phyloP scores from a whole-genome alignment of 164 flowering plant genomes.

The Aristolochia contorta region DNA sequence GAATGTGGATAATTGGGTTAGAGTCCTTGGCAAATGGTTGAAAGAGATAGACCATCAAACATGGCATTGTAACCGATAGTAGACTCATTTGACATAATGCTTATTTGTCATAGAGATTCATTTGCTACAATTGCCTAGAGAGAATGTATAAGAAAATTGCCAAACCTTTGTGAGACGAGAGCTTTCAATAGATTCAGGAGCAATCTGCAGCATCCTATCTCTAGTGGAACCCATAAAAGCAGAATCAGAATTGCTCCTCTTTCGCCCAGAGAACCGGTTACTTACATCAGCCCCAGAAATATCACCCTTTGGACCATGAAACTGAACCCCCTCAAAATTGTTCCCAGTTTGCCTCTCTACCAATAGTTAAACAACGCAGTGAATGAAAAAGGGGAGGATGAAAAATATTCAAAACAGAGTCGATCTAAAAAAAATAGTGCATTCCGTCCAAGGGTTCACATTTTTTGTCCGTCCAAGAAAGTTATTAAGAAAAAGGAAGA shows the following conservation, averaged over 20 bases:
- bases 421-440: too few relatives aligned
- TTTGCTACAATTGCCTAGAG: background rate
- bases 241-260: conserved; percentile 67
- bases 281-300: conserved; percentile 45
- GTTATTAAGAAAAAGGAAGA: background rate
- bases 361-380: background rate
- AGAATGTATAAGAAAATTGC: background rate
- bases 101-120: background rate
- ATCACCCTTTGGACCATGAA: conserved; percentile 53
- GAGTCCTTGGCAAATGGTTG: background rate
- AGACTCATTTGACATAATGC: background rate
- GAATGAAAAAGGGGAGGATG: background rate
- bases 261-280: conserved; percentile 43
- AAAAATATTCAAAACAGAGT: too few relatives aligned
- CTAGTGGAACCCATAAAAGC: conserved; percentile 43
- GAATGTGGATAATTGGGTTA: background rate
- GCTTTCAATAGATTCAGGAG: conserved; percentile 45
- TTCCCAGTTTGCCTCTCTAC: conserved; percentile 53
- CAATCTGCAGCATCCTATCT: conserved; percentile 37
- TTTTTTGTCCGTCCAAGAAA: background rate
- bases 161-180: conserved; percentile 63
- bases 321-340: conserved; percentile 64
- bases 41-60: background rate
- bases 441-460: background rate
- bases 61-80: background rate